Base-by-base conservation (phyloP, 1,139 yeast genomes). In the Pichia sp. region DNA sequence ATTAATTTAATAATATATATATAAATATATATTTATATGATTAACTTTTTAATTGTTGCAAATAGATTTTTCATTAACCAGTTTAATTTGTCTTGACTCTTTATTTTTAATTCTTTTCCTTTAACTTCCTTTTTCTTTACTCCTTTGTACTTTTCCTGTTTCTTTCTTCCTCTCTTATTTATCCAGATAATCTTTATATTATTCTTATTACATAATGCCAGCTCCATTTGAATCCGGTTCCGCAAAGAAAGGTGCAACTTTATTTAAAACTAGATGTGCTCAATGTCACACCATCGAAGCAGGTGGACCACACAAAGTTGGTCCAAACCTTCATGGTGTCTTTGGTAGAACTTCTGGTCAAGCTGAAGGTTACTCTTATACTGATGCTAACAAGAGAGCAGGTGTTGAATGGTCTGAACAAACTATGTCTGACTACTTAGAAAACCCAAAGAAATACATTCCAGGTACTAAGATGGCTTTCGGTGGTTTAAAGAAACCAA, bases 401-500 rank as follows among this genome's bases (percentile, higher is more conserved):
- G 95, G 90, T 67, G 95, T 90, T 58, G 65, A 63, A 55, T 92
- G 98, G 98, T 62, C 67, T 60, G 94, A 83, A 68, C 92, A 89
- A 70, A 80, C 89, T 72, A 80, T 92, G 85, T 79, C 84, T 64
- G 96, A 86, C 72, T 92, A 92, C 83, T 83, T 92, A 74, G 95
- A 86, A 76, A 94, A 92, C 87, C 98, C 98, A 78, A 92, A 92
- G 95, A 92, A 92, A 79, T 92, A 89, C 79, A 89, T 92, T 64
- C 98, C 98, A 68, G 98, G 98, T 74, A 92, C 97, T 78, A 92
- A 92, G 85, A 92, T 92, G 98, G 98, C 98, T 60, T 92, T 92
- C 67, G 98, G 97, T 77, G 98, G 98, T 76, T 83, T 92, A 74
- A 92, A 92, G 92, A 92, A 92, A 83, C 83, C 90, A 61, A 92